Evolutionary conservation across 164 flowering plant genomes (phyloP).

Genomic region (Saururus chinensis): DNA sequence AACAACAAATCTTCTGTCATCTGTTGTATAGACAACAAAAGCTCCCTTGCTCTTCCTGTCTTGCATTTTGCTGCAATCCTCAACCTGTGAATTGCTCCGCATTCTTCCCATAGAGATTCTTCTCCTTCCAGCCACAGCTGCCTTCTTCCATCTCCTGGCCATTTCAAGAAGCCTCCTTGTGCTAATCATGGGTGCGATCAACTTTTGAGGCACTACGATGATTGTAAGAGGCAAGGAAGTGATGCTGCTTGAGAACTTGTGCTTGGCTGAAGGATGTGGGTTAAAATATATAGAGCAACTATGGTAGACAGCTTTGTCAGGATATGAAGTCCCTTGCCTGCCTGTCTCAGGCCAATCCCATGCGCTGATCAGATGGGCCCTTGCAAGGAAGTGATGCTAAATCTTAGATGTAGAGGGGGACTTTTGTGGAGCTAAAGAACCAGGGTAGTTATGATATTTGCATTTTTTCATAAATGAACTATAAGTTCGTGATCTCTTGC

Average conservation of each 20-base stretch:
- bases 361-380: too few species aligned
- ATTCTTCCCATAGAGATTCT: constrained; percentile 5
- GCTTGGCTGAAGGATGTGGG: background rate
- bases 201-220: background rate
- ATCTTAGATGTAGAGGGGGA: too few species aligned
- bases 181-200: background rate
- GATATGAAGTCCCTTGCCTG: too few species aligned
- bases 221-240: too few species aligned
- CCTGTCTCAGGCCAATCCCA: too few species aligned
- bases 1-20: constrained; percentile 15
- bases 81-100: too few species aligned
- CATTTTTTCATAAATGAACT: too few species aligned
- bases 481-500: too few species aligned
- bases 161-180: constrained; percentile 10
- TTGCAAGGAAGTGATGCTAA: too few species aligned
- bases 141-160: constrained; percentile 10
- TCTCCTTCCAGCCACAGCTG: constrained; percentile 1
- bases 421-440: too few species aligned
- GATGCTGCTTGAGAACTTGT: background rate
- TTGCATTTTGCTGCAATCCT: background rate
- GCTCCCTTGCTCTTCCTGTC: constrained; percentile 8
- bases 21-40: constrained; percentile 16
- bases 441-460: too few species aligned
- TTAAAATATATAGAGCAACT: background rate
- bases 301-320: background rate